These are phyloP conservation scores for Chenopodium album DNA, from an alignment of 148 eudicot genomes.

Conservation along the genomic window DNA sequence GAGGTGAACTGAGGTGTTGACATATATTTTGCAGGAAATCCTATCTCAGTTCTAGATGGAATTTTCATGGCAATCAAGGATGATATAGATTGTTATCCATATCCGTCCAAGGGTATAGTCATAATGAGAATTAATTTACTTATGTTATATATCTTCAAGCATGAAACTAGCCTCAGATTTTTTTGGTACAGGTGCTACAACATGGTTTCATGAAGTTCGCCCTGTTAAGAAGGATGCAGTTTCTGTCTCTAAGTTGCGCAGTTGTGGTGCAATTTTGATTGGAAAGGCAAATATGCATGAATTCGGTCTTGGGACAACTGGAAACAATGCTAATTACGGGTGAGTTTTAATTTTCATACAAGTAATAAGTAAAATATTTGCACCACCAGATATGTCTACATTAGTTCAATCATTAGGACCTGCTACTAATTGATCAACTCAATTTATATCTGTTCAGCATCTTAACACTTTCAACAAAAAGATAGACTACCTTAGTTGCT, in stretches of 20 bases:
- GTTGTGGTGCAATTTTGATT: slow-evolving; percentile 83
- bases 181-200: slow-evolving; percentile 63
- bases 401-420: neutral
- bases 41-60: slow-evolving; percentile 88
- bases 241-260: slow-evolving; percentile 78
- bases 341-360: slow-evolving; percentile 29
- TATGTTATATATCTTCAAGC: neutral
- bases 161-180: slow-evolving; percentile 9
- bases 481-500: neutral
- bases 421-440: neutral
- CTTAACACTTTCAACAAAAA: neutral
- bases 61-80: slow-evolving; percentile 92
- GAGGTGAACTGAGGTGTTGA: slow-evolving; percentile 7
- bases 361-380: neutral
- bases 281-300: slow-evolving; percentile 99
- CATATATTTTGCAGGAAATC: slow-evolving; percentile 58
- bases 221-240: slow-evolving; percentile 74
- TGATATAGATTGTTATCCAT: slow-evolving; percentile 91
- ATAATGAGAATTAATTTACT: neutral
- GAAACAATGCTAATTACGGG: slow-evolving; percentile 94
- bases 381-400: neutral
- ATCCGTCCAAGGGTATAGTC: slow-evolving; percentile 72
- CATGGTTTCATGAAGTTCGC: slow-evolving; percentile 86
- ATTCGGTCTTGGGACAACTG: slow-evolving; percentile 87
- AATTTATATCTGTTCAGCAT: neutral